Base-by-base conservation (phyloP, 2,329 filamentous ascomycete genomes). In the Canariomyces notabilis region DNA sequence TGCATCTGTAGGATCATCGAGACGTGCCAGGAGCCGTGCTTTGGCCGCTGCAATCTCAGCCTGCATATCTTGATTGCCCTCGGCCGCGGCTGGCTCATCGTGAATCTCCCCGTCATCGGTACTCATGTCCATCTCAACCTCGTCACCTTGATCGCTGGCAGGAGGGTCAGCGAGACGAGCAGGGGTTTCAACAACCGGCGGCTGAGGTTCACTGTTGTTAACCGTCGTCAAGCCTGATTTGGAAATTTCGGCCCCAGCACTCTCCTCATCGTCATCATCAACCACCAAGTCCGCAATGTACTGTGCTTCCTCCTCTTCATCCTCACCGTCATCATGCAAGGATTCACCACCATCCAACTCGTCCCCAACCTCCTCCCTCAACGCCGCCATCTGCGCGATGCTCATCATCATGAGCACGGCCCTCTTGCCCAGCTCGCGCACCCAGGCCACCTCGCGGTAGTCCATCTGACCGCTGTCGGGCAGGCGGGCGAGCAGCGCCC, bases 341-440 rank as follows among this genome's bases (percentile, higher is more conserved):
- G n/a, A n/a, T 4, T 54, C 51, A 37, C 57, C 56, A 6, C 55
- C 59, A 2, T 65, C 63, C 15, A 62, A 57, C 7, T 62, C 65
- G 1, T 60, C 63, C 26, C 67, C 59, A 0, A 63, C 61, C 3
- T 70, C 68, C 46, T 66, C 62, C 18, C 67, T 35, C 43, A 77
- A 53, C 9, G 69, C 68, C 8, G 73, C 72, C 63, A 77, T 73
- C 54, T 81, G 74, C 23, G 70, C 70, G 16, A 80, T 62, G 40
- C 75, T 77, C 11, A 73, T 66, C 55, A 77, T 73, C 46, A 85
- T 63, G 54, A 81, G 61, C 16, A 84, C 80, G 0, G 89, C 89
- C 53, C 82, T 77, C 65, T 89, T 88, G 0, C 86, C 89, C 26
- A 97, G 64, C 48, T 93, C 87, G 41, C 91, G 76, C 21, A 96